Conservation (phyloP, 495 filamentous ascomycete species). For the Penicillium waksmanii region DNA sequence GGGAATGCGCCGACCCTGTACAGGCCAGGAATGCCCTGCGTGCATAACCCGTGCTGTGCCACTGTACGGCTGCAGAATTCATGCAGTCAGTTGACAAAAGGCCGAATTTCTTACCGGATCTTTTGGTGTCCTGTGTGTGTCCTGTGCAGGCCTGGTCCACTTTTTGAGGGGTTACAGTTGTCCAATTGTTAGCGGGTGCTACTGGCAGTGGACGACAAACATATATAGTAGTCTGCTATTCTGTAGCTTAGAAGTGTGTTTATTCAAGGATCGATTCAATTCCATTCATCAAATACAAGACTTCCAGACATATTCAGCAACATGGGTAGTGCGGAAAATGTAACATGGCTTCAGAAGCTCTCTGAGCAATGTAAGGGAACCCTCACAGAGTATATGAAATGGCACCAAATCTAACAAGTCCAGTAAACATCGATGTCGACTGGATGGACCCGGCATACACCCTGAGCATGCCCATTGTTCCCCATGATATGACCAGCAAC, state of each 20-base stretch:
- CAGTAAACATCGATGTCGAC: conserved; percentile 49
- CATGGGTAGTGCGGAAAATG: conserved; percentile 21
- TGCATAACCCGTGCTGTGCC: not conserved
- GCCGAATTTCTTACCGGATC: not conserved
- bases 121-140: conserved; percentile 17
- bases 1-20: conserved; percentile 9
- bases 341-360: conserved; percentile 27
- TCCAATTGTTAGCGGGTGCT: not conserved
- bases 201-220: not conserved
- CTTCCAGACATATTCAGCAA: conserved; percentile 2
- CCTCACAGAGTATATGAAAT: not conserved
- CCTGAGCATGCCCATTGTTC: conserved; percentile 33
- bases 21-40: conserved; percentile 18
- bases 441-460: conserved; percentile 46
- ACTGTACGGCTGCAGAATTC: not conserved
- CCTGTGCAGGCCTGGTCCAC: conserved; percentile 2
- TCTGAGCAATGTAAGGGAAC: conserved; percentile 20
- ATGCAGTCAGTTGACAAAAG: not conserved
- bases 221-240: not conserved
- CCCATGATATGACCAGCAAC: conserved; percentile 51
- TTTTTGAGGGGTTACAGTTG: not conserved
- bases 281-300: not conserved
- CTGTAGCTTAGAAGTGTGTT: not conserved
- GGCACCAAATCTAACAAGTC: conserved; percentile 4
- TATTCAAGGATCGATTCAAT: not conserved